Evolutionary conservation across 1,284 basidiomycete species (phyloP), one percentile per base, ranked within the genome.

Genomic region (Rhodotorula sp.): DNA sequence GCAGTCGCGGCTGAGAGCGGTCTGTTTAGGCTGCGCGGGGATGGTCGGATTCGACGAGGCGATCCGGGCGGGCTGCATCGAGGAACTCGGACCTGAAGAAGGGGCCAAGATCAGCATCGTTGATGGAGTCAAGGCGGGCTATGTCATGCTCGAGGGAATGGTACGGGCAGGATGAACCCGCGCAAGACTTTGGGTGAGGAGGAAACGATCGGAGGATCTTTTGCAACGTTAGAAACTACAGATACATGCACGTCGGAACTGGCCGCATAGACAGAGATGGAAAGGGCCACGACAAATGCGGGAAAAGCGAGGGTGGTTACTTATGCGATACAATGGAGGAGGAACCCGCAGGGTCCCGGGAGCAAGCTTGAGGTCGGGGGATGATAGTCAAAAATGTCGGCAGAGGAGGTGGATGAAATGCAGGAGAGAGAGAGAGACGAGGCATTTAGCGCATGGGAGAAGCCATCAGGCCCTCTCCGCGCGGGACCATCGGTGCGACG

Each of bases 1-100:
- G 38, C 38, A 12, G 38, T 8, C 38, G 38, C 38, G 80, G 0
- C 81, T 81, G 7, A 79, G 81, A 50, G 82, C 82, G 7, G 81
- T 86, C 45, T 78, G 83, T 49, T 79, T 85, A 50, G 84, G 85
- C 0, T 85, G 85, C 67, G 84, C 84, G n/a, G 85, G 83, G 14
- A 85, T 86, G 84, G 82, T 80, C 1, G 84, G 84, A 23, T 81
- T 85, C 79, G 82, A 83, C 56, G 77, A 79, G 45, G 81, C 81
- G 12, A 80, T 85, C 1, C n/a, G 71, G 23, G 60, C 59, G 47
- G 71, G 62, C 15, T 70, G 69, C 28, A 60, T 73, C 31, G 72
- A 78, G 38, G 76, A 79, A 60, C 76, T 76, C 15, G 78, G 79
- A 31, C 71, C 68, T 14, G 70, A 49, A 5, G 79, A 79, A 49